Conservation (phyloP, 768 basidiomycete species). For the Podaxis sp. region DNA sequence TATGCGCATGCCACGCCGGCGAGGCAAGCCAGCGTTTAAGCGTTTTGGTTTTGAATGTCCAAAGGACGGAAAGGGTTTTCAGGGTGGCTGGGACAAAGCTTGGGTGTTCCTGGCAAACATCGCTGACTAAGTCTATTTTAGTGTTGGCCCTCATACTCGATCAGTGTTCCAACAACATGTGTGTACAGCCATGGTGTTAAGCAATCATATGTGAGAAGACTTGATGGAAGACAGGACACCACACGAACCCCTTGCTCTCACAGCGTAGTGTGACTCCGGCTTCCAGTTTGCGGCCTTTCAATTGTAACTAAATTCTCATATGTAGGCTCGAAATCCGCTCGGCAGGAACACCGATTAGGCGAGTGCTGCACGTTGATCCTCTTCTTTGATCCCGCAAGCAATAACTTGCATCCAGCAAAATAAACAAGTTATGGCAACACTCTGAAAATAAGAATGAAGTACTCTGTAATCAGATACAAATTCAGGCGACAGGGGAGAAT, state of each 20-base stretch:
- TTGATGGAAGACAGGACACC: background rate
- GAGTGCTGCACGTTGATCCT: background rate
- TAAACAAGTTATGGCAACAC: background rate
- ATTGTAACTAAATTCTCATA: background rate
- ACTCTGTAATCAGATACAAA: background rate
- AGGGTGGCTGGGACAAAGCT: background rate
- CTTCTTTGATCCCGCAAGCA: background rate
- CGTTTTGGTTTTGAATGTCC: background rate
- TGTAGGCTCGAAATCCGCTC: background rate
- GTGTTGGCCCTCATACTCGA: background rate
- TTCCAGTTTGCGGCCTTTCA: background rate
- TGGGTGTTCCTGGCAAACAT: background rate
- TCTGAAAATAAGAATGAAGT: background rate
- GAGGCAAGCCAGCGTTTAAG: background rate
- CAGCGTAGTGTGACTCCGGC: background rate
- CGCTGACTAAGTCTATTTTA: background rate
- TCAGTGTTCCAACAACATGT: background rate
- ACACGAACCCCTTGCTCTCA: background rate
- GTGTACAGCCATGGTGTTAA: background rate
- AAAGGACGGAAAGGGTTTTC: background rate
- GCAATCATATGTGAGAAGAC: background rate
- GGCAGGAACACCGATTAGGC: background rate
- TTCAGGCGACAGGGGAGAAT: background rate
- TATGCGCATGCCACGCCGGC: background rate
- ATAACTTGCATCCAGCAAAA: background rate